Conservation (phyloP, 768 basidiomycete genomes). For the Boletus vermiculosoides region DNA sequence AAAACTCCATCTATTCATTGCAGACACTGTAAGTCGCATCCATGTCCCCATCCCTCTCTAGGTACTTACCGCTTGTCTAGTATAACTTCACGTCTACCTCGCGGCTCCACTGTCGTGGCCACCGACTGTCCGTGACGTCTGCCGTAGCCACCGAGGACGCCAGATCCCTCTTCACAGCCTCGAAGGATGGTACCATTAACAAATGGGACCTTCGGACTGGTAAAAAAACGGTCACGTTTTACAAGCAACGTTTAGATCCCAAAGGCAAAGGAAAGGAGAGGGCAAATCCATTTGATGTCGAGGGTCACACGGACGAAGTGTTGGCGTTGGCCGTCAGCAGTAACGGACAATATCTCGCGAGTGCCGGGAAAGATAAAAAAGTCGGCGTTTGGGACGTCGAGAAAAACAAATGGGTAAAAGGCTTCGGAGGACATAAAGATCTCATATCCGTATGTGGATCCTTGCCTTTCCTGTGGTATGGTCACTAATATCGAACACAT, state of each 20-base stretch:
- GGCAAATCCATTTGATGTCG: constrained; percentile 43
- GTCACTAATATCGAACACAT: not conserved
- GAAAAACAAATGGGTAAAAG: constrained; percentile 72
- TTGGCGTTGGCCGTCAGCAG: constrained; percentile 78
- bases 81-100: constrained; percentile 49
- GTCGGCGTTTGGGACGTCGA: constrained; percentile 86
- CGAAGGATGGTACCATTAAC: constrained; percentile 88
- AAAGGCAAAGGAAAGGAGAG: constrained; percentile 61
- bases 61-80: constrained; percentile 33
- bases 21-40: constrained; percentile 55
- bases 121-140: constrained; percentile 78
- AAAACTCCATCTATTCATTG: constrained; percentile 79
- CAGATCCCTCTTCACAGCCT: constrained; percentile 77
- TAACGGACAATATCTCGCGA: constrained; percentile 83
- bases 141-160: constrained; percentile 75
- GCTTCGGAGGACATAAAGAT: constrained; percentile 77
- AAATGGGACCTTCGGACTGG: constrained; percentile 79
- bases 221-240: constrained; percentile 53
- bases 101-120: constrained; percentile 64
- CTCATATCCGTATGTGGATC: constrained; percentile 58
- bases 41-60: not conserved
- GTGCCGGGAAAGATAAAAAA: constrained; percentile 80
- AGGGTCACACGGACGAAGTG: constrained; percentile 88
- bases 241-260: constrained; percentile 53
- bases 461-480: constrained; percentile 39